phyloP scores from a whole-genome alignment of 164 flowering plant genomes.

The Vitis cinerea region DNA sequence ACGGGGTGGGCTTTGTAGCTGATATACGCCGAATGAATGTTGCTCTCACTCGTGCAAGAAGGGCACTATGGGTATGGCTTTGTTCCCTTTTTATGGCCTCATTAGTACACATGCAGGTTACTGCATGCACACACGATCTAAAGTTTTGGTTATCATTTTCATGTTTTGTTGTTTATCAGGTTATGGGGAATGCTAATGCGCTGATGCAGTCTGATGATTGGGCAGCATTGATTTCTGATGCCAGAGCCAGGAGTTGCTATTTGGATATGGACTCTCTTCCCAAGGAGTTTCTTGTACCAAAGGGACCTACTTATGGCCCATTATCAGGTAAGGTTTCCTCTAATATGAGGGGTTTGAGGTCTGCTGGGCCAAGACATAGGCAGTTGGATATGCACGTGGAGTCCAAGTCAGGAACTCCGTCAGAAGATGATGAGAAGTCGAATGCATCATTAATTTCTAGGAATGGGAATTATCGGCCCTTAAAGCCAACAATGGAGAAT shows the following conservation, averaged over 20 bases:
- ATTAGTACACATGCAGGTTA: neutral
- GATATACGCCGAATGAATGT: conserved; percentile 98
- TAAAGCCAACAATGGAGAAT: conserved; percentile 39
- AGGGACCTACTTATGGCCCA: conserved; percentile 38
- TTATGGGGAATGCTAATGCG: conserved; percentile 92
- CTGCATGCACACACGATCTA: neutral
- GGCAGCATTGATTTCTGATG: conserved; percentile 88
- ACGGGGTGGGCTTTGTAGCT: conserved; percentile 97
- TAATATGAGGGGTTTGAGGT: conserved; percentile 48
- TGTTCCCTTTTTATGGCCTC: neutral
- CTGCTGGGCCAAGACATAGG: conserved; percentile 56
- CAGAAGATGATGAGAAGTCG: conserved; percentile 40
- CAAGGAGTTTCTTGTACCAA: conserved; percentile 60
- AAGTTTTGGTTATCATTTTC: neutral
- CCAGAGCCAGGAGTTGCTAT: conserved; percentile 75
- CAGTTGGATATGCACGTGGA: conserved; percentile 54
- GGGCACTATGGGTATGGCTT: conserved; percentile 88
- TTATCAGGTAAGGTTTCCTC: conserved; percentile 40
- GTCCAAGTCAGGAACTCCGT: conserved; percentile 60
- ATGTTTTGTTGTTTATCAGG: conserved; percentile 45
- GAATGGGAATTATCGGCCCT: conserved; percentile 48
- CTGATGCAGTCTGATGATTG: conserved; percentile 82
- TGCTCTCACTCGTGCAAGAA: conserved; percentile 94
- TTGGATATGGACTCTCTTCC: conserved; percentile 83
- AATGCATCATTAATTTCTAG: conserved; percentile 28